phyloP scores from a whole-genome alignment of 2,329 filamentous ascomycete species.

The Plenodomus lindquistii region DNA sequence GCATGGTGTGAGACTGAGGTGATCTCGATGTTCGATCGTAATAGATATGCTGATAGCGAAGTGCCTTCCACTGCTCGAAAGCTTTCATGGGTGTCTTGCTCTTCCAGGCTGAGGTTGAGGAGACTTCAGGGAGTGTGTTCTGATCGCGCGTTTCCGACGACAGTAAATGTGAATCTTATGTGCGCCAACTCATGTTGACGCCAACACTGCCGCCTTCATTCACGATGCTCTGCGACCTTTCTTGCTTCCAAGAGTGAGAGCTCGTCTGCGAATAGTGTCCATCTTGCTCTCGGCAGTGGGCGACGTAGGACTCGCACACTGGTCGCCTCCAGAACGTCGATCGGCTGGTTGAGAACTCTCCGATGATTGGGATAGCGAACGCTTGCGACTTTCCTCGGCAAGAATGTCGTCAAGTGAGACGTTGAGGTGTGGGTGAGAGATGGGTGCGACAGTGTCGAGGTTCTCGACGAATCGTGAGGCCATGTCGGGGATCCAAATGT shows the following conservation, averaged over 20 bases:
- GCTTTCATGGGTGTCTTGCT: slow-evolving; percentile 5
- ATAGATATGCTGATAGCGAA: not conserved
- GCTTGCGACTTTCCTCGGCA: slow-evolving; percentile 41
- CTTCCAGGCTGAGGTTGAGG: slow-evolving; percentile 40
- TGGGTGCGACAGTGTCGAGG: slow-evolving; percentile 40
- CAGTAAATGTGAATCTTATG: not conserved
- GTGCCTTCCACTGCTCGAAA: not conserved
- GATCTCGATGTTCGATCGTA: not conserved
- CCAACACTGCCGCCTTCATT: not conserved
- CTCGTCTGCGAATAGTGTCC: slow-evolving; percentile 25
- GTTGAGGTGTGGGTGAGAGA: slow-evolving; percentile 45
- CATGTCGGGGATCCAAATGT: slow-evolving; percentile 21
- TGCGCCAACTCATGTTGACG: not conserved
- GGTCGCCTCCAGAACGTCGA: slow-evolving; percentile 27
- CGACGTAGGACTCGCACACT: slow-evolving; percentile 26
- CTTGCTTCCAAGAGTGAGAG: slow-evolving; percentile 39
- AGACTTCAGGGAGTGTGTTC: not conserved
- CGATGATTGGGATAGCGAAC: slow-evolving; percentile 40
- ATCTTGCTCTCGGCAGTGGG: slow-evolving; percentile 33
- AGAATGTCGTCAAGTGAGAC: slow-evolving; percentile 47
- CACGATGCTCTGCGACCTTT: slow-evolving; percentile 29
- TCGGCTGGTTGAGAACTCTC: slow-evolving; percentile 24
- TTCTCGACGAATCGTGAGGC: slow-evolving; percentile 46
- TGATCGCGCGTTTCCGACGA: not conserved
- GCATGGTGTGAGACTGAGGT: not conserved